Evolutionary conservation across 768 basidiomycete species (phyloP).

Genomic region (Dentipellis sp.): DNA sequence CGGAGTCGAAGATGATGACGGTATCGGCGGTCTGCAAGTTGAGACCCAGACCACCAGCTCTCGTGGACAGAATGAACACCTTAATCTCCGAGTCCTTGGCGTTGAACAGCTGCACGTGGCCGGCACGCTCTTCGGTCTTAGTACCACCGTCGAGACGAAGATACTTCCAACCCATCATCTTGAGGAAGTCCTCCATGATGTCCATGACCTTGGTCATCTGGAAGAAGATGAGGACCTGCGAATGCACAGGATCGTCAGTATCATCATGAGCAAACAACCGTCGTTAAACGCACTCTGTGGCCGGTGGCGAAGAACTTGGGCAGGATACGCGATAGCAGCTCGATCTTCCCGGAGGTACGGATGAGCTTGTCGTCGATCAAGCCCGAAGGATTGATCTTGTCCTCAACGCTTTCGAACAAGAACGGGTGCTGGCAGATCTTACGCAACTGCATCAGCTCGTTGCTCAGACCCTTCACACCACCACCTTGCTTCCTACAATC

Average conservation of each 20-base stretch:
- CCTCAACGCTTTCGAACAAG: conserved; percentile 91
- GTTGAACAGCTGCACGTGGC: conserved; percentile 81
- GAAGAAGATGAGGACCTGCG: conserved; percentile 95
- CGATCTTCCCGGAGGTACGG: conserved; percentile 88
- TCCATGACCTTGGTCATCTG: conserved; percentile 99
- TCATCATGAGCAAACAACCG: conserved; percentile 1
- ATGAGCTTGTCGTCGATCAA: conserved; percentile 79
- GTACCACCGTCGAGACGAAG: conserved; percentile 95
- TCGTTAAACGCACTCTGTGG: conserved; percentile 56
- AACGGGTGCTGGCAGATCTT: conserved; percentile 99
- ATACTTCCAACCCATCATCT: conserved; percentile 78
- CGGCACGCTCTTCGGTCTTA: conserved; percentile 90
- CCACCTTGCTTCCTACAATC: conserved; percentile 42
- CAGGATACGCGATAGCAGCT: conserved; percentile 81
- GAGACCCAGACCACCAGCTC: conserved; percentile 90
- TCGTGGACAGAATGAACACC: conserved; percentile 89
- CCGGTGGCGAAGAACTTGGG: conserved; percentile 92
- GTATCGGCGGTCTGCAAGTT: conserved; percentile 90
- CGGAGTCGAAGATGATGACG: conserved; percentile 80
- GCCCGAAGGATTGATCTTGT: conserved; percentile 80
- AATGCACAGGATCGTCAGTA: neutral
- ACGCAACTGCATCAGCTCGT: conserved; percentile 95
- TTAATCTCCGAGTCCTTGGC: conserved; percentile 80
- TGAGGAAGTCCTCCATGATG: conserved; percentile 93
- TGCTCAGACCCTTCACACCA: conserved; percentile 84